Conservation (phyloP, 2,329 filamentous ascomycete genomes). For the Fusarium virguliforme region DNA sequence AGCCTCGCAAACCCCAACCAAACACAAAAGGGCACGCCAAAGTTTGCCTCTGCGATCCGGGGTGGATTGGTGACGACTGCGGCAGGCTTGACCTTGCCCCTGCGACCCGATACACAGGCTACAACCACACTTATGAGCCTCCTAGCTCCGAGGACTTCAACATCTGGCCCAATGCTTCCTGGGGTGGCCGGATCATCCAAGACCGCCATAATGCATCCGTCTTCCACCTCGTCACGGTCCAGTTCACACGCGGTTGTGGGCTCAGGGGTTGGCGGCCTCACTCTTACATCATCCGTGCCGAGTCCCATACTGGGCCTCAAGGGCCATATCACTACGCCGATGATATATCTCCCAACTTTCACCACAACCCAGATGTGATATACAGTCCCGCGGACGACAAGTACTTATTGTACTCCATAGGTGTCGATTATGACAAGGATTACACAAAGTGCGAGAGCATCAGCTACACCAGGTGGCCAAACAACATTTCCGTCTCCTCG, state of each 20-base stretch:
- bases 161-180: constrained; percentile 60
- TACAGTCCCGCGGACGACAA: constrained; percentile 62
- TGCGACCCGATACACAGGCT: constrained; percentile 59
- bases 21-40: neutral
- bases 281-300: constrained; percentile 63
- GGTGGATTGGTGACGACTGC: constrained; percentile 63
- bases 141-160: constrained; percentile 37
- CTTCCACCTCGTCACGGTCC: constrained; percentile 64
- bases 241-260: constrained; percentile 64
- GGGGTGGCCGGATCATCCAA: constrained; percentile 64
- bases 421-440: constrained; percentile 39
- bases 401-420: constrained; percentile 65
- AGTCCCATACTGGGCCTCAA: constrained; percentile 60
- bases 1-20: neutral
- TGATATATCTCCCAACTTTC: constrained; percentile 60
- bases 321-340: constrained; percentile 63
- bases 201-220: constrained; percentile 57
- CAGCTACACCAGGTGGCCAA: constrained; percentile 34
- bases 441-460: constrained; percentile 33
- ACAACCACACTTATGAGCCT: constrained; percentile 63
- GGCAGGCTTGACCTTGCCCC: constrained; percentile 63
- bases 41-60: constrained; percentile 56
- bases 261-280: constrained; percentile 65
- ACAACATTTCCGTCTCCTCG: constrained; percentile 50
- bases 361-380: constrained; percentile 63